A percentile compares a stretch with the other conserved stretches of the same genome.
Evolutionary conservation across 139 green algal genomes (phyloP).

Genomic region (Pleodorina starrii): DNA sequence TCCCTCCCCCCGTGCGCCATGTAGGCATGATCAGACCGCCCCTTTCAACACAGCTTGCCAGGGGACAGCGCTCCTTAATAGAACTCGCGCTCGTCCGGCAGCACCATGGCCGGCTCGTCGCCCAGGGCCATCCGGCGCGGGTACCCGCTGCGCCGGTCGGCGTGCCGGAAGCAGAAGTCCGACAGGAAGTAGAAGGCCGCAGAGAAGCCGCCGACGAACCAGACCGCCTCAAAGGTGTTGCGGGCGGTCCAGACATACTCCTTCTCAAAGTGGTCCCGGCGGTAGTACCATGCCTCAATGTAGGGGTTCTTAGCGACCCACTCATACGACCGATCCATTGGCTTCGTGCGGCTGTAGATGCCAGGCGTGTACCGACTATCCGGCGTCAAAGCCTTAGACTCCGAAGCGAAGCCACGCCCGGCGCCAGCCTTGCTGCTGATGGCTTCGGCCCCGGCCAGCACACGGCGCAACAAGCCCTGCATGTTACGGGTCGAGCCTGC

Average conservation of each 20-base stretch:
- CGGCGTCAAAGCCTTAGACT: slow-evolving; percentile 30
- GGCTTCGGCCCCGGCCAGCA: not conserved
- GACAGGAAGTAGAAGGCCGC: slow-evolving; percentile 44
- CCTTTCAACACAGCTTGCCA: no score
- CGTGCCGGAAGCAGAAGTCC: slow-evolving; percentile 39
- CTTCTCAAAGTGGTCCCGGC: slow-evolving; percentile 55
- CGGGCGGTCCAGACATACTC: slow-evolving; percentile 55
- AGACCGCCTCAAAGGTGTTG: slow-evolving; percentile 53
- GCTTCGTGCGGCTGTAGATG: slow-evolving; percentile 48
- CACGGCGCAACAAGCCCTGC: slow-evolving; percentile 19
- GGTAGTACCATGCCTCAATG: slow-evolving; percentile 58
- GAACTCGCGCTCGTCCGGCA: slow-evolving; percentile 58
- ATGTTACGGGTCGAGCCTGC: slow-evolving; percentile 23
- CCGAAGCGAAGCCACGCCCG: slow-evolving; percentile 24
- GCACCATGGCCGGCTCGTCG: slow-evolving; percentile 36
- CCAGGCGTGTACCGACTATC: slow-evolving; percentile 44
- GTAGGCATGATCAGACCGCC: no score
- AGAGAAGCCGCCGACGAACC: slow-evolving; percentile 48
- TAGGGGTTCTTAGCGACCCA: slow-evolving; percentile 55
- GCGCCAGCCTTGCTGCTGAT: slow-evolving; percentile 20
- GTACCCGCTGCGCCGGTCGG: slow-evolving; percentile 47
- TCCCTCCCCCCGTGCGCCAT: no score
- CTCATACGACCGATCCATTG: slow-evolving; percentile 42
- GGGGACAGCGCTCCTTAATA: slow-evolving; percentile 57
- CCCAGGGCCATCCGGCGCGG: slow-evolving; percentile 40